phyloP scores from a whole-genome alignment of 495 filamentous ascomycete species.

The Aspergillus carlsbadensis region DNA sequence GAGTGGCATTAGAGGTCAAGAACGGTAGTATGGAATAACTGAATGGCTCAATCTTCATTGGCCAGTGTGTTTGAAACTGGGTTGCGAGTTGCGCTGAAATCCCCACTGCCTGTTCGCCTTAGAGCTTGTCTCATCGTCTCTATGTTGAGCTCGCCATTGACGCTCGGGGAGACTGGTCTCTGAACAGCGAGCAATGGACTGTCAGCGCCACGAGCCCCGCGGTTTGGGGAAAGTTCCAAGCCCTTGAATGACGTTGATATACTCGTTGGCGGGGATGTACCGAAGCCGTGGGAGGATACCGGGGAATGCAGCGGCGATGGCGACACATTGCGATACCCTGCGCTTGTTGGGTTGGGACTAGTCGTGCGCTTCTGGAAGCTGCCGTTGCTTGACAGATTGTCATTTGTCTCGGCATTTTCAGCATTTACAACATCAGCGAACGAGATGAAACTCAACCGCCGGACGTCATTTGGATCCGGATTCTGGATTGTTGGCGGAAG shows the following conservation, averaged over 20 bases:
- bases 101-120: slow-evolving; percentile 13
- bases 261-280: slow-evolving; percentile 14
- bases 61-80: slow-evolving; percentile 1
- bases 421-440: slow-evolving; percentile 15
- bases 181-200: slow-evolving; percentile 6
- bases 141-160: slow-evolving; percentile 9
- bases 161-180: slow-evolving; percentile 7
- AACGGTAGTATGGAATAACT: no score
- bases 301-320: slow-evolving; percentile 11
- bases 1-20: neutral
- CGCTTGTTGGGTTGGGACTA: neutral
- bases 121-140: slow-evolving; percentile 15
- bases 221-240: slow-evolving; percentile 10
- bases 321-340: slow-evolving; percentile 4
- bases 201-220: slow-evolving; percentile 4
- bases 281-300: slow-evolving; percentile 12
- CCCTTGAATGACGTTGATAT: slow-evolving; percentile 13
- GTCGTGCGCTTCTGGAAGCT: neutral
- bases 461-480: slow-evolving; percentile 1
- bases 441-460: slow-evolving; percentile 14
- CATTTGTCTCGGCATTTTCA: slow-evolving; percentile 13
- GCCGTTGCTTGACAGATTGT: neutral
- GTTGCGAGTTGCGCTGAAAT: slow-evolving; percentile 5
- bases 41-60: slow-evolving; percentile 2
- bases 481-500: neutral